phyloP scores from a whole-genome alignment of 371 early-diverging fungal species.

The Capillidium heterosporum region DNA sequence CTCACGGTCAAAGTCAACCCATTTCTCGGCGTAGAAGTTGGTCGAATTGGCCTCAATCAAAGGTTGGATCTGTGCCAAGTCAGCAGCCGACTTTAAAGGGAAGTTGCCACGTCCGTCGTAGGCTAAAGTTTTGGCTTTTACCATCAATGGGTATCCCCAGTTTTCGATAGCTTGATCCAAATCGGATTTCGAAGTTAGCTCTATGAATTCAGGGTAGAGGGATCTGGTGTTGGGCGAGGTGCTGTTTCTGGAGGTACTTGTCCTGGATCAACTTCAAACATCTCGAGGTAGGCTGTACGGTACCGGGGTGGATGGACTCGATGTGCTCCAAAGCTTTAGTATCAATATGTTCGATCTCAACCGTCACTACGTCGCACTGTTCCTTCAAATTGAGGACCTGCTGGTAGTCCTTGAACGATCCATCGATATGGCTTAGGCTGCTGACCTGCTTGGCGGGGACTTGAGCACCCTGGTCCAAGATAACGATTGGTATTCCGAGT shows the following conservation, averaged over 20 bases:
- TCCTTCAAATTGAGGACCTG: conserved; percentile 56
- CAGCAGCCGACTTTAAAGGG: conserved; percentile 35
- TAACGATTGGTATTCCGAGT: conserved; percentile 57
- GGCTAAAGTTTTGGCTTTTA: conserved; percentile 82
- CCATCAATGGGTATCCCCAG: conserved; percentile 85
- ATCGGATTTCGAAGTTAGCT: conserved; percentile 25
- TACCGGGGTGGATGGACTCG: conserved; percentile 22
- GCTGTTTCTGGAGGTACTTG: conserved; percentile 78
- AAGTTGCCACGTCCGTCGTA: conserved; percentile 92
- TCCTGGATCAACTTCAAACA: conserved; percentile 84
- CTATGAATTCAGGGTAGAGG: conserved; percentile 53
- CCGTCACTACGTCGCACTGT: conserved; percentile 65
- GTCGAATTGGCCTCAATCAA: conserved; percentile 22
- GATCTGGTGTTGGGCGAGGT: conserved; percentile 34
- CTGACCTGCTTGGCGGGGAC: conserved; percentile 81
- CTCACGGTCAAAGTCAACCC: conserved; percentile 82
- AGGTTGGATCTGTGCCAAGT: conserved; percentile 27
- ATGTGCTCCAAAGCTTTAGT: conserved; percentile 45
- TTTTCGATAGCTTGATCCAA: conserved; percentile 24
- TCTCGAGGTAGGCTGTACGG: conserved; percentile 54
- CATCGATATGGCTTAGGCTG: conserved; percentile 45
- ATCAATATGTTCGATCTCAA: conserved; percentile 94
- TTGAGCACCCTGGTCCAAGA: conserved; percentile 55
- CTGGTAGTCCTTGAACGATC: conserved; percentile 56
- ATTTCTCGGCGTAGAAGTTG: conserved; percentile 77